phyloP scores from a whole-genome alignment of 2,329 filamentous ascomycete genomes.

The Biscogniauxia mediterranea region DNA sequence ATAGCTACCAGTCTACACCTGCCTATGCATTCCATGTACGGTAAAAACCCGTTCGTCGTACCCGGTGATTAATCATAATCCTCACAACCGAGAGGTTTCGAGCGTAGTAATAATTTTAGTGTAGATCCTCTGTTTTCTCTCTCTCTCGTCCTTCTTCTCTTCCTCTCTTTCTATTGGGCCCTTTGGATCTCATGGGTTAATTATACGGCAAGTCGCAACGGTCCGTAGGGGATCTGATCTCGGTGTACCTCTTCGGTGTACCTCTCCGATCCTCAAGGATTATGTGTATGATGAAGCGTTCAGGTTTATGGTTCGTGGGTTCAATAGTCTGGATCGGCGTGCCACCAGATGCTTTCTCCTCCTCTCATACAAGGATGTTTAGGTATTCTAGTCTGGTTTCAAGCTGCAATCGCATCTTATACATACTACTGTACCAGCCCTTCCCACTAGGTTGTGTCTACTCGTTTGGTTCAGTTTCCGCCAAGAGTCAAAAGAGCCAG shows the following conservation, averaged over 20 bases:
- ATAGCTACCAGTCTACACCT: neutral
- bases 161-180: no score
- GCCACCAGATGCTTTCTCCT: neutral
- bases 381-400: no score
- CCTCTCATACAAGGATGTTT: neutral
- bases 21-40: neutral
- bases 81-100: neutral
- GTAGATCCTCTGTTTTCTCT: neutral
- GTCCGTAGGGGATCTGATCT: neutral
- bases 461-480: conserved; percentile 2
- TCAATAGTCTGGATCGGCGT: neutral
- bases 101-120: neutral
- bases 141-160: no score
- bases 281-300: neutral
- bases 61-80: neutral
- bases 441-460: no score
- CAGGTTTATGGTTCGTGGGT: neutral
- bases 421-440: neutral
- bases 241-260: neutral
- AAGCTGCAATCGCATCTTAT: neutral
- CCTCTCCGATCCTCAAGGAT: neutral
- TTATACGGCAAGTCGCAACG: neutral
- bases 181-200: neutral
- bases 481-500: conserved; percentile 4
- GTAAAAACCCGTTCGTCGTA: neutral